These are phyloP conservation scores for Alternaria sp. DNA, from an alignment of 2,329 filamentous ascomycete species.

Conservation along the genomic window DNA sequence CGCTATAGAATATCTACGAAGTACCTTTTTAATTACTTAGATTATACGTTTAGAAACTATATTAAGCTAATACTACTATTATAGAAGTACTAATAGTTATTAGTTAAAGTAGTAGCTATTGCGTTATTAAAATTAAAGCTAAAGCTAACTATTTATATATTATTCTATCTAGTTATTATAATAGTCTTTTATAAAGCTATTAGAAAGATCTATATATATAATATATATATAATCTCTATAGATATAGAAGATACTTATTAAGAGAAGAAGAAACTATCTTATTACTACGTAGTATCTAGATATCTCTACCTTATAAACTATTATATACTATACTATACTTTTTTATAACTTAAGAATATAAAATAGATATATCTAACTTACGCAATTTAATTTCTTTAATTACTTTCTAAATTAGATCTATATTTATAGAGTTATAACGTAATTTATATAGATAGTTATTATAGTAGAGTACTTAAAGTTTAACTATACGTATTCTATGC, in stretches of 20 bases:
- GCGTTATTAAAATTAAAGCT: slow-evolving; percentile 1
- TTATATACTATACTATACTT: not conserved
- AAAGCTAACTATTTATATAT: not conserved
- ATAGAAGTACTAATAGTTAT: slow-evolving; percentile 3
- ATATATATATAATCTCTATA: not conserved
- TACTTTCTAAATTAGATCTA: not conserved
- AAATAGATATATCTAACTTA: not conserved
- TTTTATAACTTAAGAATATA: not conserved
- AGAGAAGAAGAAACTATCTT: not conserved
- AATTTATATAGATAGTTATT: not conserved
- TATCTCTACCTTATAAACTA: not conserved
- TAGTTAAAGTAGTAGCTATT: not conserved
- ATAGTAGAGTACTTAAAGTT: not conserved
- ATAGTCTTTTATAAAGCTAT: not conserved
- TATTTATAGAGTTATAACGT: not conserved
- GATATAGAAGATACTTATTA: slow-evolving; percentile 1
- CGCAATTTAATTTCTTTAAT: not conserved
- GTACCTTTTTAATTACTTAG: not conserved
- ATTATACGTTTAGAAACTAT: not conserved
- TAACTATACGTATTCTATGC: not conserved
- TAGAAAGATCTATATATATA: not conserved
- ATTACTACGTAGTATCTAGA: not conserved
- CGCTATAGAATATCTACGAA: slow-evolving; percentile 3
- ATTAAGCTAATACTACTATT: slow-evolving; percentile 11
- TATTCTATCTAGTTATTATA: not conserved